Conservation (phyloP, 1,284 basidiomycete species). For the Cryptococcus sp. region DNA sequence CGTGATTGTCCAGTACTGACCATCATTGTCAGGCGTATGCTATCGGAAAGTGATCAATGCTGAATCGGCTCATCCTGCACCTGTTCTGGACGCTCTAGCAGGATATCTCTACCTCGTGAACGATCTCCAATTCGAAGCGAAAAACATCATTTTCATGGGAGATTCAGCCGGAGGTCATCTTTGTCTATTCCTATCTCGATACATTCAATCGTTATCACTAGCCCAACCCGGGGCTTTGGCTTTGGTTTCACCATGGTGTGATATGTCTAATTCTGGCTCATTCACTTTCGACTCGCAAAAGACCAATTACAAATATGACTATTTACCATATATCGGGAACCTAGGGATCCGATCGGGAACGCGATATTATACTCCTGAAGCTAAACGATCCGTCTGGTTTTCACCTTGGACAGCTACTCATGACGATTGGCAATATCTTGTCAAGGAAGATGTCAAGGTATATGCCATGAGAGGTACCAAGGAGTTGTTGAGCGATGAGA, state of each 20-base stretch:
- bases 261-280: not conserved
- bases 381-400: not conserved
- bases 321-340: not conserved
- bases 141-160: constrained; percentile 58
- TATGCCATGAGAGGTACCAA: not conserved
- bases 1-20: not conserved
- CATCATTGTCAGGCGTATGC: not conserved
- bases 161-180: constrained; percentile 64
- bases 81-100: constrained; percentile 57
- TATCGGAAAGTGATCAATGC: constrained; percentile 15
- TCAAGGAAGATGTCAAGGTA: not conserved
- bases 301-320: not conserved
- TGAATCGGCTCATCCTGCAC: constrained; percentile 54
- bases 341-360: not conserved
- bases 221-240: not conserved
- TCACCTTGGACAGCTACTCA: not conserved
- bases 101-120: constrained; percentile 58
- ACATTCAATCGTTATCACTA: not conserved
- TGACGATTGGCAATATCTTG: not conserved
- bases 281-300: not conserved
- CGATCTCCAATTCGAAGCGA: constrained; percentile 51
- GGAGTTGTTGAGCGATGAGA: not conserved
- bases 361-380: not conserved
- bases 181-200: constrained; percentile 52
- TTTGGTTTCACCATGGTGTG: constrained; percentile 1